Evolutionary conservation across 73 alveolate genomes (phyloP), one percentile per base, ranked within the genome.

Genomic region (Symbiodinium natans): DNA sequence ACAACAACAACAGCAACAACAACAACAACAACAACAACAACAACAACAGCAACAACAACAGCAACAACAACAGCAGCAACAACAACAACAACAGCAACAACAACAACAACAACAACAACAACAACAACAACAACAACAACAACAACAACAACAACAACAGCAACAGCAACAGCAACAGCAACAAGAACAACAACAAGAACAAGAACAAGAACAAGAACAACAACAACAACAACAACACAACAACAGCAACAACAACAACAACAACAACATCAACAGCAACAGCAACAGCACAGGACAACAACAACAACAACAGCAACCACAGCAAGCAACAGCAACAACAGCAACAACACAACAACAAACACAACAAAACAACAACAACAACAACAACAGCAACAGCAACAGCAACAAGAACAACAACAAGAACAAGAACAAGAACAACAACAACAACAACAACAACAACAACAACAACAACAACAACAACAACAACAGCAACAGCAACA

Each of bases 91-190:
- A 54, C 74, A 54, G 21, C 74, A 54, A 54, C 74, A 54, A 54
- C 74, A 54, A 54, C 74, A 54, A 54, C 74, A 54, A 54, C 74
- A 54, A 54, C 74, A 54, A 54, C 74, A 54, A 54, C 74, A 54
- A 54, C 74, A 54, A 54, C 74, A 54, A 54, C 74, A 54, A 54
- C 74, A 54, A 54, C 74, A 54, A 54, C 74, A 54, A 54, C 74
- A 54, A 54, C 74, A 54, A 54, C 74, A 54, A 54, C 74, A 54
- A 54, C 74, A 54, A 54, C 74, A 54, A 54, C 74, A 54, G 21
- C 74, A 54, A 54, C 74, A 54, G 21, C 74, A 54, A 54, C 74
- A 54, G 21, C 74, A 54, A 54, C 74, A 54, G 21, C 74, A 54
- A 54, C 74, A 54, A 54, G 29, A 54, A 54, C 74, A 54, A 54